Conservation (phyloP, 2,329 filamentous ascomycete species). For the Tolypocladium sp. region DNA sequence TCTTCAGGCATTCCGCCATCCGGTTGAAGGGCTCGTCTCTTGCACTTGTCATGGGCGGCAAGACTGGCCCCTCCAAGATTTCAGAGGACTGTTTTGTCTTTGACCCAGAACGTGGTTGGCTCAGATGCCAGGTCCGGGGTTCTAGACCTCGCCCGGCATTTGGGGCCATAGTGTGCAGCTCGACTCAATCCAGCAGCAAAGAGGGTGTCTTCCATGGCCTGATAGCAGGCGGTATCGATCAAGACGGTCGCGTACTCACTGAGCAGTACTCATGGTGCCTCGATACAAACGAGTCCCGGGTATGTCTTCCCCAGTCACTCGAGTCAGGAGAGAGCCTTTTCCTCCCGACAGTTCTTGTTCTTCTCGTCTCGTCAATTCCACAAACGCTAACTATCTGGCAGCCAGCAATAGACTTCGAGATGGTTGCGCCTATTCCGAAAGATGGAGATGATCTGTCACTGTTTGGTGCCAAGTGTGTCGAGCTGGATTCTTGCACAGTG, state of each 20-base stretch:
- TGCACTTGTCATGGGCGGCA: slow-evolving; percentile 55
- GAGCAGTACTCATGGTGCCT: slow-evolving; percentile 59
- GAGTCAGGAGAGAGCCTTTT: background rate
- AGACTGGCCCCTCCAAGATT: slow-evolving; percentile 35
- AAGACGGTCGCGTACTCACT: slow-evolving; percentile 51
- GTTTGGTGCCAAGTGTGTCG: slow-evolving; percentile 21
- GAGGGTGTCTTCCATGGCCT: slow-evolving; percentile 44
- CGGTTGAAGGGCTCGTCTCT: slow-evolving; percentile 36
- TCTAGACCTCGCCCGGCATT: slow-evolving; percentile 28
- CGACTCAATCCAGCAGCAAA: slow-evolving; percentile 7
- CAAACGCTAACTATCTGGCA: slow-evolving; percentile 3
- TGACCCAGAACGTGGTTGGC: slow-evolving; percentile 36
- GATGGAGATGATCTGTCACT: slow-evolving; percentile 12
- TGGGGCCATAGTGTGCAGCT: slow-evolving; percentile 30
- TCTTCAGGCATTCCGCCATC: slow-evolving; percentile 67
- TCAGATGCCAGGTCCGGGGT: slow-evolving; percentile 27
- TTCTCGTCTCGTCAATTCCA: background rate
- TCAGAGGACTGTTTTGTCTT: slow-evolving; percentile 47
- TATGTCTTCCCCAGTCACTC: slow-evolving; percentile 13
- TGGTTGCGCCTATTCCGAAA: background rate
- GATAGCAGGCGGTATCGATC: slow-evolving; percentile 61
- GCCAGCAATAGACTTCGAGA: slow-evolving; percentile 17
- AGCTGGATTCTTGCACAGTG: slow-evolving; percentile 10
- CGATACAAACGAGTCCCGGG: slow-evolving; percentile 25
- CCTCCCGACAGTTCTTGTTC: background rate